These are phyloP conservation scores for Ormosia semicastrata DNA, from an alignment of 306 rosid genomes.

Conservation along the genomic window DNA sequence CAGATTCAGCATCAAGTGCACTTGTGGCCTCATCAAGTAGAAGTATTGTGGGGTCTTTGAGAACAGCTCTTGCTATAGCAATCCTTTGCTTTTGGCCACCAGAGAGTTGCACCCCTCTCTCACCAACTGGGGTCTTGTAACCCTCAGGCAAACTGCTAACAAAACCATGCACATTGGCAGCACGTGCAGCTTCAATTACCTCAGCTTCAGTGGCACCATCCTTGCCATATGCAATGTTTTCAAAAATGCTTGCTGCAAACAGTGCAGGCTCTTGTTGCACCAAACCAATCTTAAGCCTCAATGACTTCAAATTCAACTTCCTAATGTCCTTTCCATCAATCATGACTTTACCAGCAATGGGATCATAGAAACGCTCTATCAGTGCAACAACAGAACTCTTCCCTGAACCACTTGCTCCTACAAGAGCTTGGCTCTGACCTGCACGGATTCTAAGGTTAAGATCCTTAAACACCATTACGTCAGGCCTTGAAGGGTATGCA, in stretches of 20 bases:
- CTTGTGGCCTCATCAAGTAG: constrained; percentile 95
- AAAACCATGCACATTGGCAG: constrained; percentile 82
- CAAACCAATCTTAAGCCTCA: constrained; percentile 85
- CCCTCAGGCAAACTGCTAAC: constrained; percentile 90
- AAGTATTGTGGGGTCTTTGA: constrained; percentile 91
- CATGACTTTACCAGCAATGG: constrained; percentile 87
- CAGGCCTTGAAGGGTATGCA: constrained; percentile 88
- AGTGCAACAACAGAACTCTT: constrained; percentile 90
- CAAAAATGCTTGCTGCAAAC: constrained; percentile 83
- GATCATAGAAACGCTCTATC: constrained; percentile 92
- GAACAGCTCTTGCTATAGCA: constrained; percentile 95
- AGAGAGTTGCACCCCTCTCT: constrained; percentile 93
- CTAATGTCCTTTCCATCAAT: constrained; percentile 89
- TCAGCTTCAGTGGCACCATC: constrained; percentile 86
- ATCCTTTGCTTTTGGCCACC: constrained; percentile 98
- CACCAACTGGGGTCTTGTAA: constrained; percentile 94
- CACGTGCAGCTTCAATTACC: constrained; percentile 84
- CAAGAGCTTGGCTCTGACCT: constrained; percentile 95
- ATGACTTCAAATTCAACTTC: constrained; percentile 67
- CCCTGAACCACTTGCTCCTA: constrained; percentile 97
- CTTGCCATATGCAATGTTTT: constrained; percentile 93
- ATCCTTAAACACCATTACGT: constrained; percentile 88
- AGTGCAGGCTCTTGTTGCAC: constrained; percentile 96
- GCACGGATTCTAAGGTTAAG: constrained; percentile 76
- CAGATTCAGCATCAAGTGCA: constrained; percentile 96